Evolutionary conservation across 148 eudicot genomes (phyloP).

Genomic region (Rhododendron mucronatum): DNA sequence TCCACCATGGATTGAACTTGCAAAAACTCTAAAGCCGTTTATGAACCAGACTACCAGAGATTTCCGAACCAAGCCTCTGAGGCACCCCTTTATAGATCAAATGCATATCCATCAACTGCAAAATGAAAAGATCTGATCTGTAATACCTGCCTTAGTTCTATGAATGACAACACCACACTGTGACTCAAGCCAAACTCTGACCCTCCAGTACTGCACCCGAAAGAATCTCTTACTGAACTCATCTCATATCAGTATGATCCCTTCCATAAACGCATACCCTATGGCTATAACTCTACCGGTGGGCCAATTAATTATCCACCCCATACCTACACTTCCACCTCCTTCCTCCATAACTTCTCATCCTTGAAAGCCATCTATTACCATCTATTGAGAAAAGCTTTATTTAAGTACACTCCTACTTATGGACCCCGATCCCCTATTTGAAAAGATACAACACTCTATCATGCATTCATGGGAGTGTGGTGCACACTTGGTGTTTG

Average conservation of each 20-base stretch:
- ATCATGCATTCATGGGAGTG: not conserved
- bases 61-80: not conserved
- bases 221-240: too few relatives aligned
- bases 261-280: not conserved
- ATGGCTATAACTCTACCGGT: not conserved
- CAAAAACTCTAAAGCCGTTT: not conserved
- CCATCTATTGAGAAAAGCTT: not conserved
- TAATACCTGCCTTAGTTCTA: not conserved
- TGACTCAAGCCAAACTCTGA: not conserved
- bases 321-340: not conserved
- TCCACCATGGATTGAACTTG: not conserved
- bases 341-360: not conserved
- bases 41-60: not conserved
- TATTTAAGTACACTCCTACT: not conserved
- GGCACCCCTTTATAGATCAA: not conserved
- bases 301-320: not conserved
- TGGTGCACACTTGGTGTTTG: not conserved
- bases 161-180: not conserved
- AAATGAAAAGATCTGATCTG: not conserved
- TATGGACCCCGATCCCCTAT: not conserved
- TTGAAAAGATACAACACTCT: not conserved
- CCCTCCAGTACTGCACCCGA: not conserved
- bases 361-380: not conserved
- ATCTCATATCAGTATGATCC: not conserved
- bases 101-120: not conserved